Conservation (phyloP, 2,329 filamentous ascomycete species). For the Seiridium unicorne region DNA sequence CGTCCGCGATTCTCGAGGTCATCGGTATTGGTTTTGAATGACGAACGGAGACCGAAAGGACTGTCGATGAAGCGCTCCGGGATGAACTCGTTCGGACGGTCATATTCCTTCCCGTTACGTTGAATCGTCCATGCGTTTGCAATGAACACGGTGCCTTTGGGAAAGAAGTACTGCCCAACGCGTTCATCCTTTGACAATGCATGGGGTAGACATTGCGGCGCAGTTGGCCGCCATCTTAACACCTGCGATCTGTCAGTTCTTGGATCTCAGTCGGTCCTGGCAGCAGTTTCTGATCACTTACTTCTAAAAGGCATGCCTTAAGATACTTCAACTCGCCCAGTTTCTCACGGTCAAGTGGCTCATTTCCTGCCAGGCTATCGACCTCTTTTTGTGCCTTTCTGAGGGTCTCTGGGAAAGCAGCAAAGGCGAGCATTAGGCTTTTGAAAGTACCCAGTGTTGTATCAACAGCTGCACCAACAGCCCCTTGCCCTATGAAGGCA, state of each 20-base stretch:
- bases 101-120: constrained; percentile 4
- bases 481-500: constrained; percentile 4
- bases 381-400: background rate
- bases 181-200: constrained; percentile 2
- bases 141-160: constrained; percentile 1
- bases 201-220: background rate
- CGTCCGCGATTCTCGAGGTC: background rate
- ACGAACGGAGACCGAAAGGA: background rate
- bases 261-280: background rate
- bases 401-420: constrained; percentile 1
- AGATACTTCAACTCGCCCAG: background rate
- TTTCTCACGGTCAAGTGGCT: background rate
- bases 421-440: constrained; percentile 7
- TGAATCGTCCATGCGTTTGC: constrained; percentile 6
- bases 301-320: constrained; percentile 3
- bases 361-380: background rate
- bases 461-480: constrained; percentile 3
- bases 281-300: background rate
- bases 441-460: constrained; percentile 5
- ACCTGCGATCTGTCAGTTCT: background rate
- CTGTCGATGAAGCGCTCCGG: constrained; percentile 8
- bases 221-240: background rate
- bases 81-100: constrained; percentile 4
- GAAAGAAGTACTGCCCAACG: background rate
- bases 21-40: background rate